phyloP scores from a whole-genome alignment of 306 rosid species.

The Sechiopsis laciniata region DNA sequence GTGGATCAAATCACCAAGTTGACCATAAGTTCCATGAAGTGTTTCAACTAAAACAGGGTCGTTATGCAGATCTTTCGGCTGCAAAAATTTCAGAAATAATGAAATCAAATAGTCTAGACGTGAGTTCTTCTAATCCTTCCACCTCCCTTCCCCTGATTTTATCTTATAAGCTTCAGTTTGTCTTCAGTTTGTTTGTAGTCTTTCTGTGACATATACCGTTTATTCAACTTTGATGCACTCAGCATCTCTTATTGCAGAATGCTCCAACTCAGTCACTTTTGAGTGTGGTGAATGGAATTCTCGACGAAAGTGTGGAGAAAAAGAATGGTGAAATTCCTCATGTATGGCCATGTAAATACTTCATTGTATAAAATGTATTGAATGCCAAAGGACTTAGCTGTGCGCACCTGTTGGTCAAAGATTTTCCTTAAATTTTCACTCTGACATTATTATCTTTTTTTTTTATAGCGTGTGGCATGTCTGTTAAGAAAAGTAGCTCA shows the following conservation, averaged over 20 bases:
- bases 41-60: slow-evolving; percentile 63
- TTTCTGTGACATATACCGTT: slow-evolving; percentile 20
- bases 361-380: slow-evolving; percentile 20
- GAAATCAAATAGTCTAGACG: slow-evolving; percentile 74
- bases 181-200: slow-evolving; percentile 25
- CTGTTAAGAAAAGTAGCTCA: slow-evolving; percentile 79
- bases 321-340: slow-evolving; percentile 80
- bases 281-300: slow-evolving; percentile 78
- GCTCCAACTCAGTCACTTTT: slow-evolving; percentile 91
- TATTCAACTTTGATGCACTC: slow-evolving; percentile 55
- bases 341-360: slow-evolving; percentile 38
- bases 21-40: slow-evolving; percentile 68
- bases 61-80: slow-evolving; percentile 62
- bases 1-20: slow-evolving; percentile 28
- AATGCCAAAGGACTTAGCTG: neutral
- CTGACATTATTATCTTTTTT: slow-evolving; percentile 26
- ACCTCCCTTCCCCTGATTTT: neutral
- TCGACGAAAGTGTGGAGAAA: slow-evolving; percentile 80
- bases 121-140: slow-evolving; percentile 25
- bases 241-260: slow-evolving; percentile 75
- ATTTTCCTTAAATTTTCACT: neutral
- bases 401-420: neutral
- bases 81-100: slow-evolving; percentile 76
- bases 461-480: slow-evolving; percentile 64
- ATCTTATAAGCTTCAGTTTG: slow-evolving; percentile 21